phyloP scores from a whole-genome alignment of 768 basidiomycete species.

The Peribolospora baueri region DNA sequence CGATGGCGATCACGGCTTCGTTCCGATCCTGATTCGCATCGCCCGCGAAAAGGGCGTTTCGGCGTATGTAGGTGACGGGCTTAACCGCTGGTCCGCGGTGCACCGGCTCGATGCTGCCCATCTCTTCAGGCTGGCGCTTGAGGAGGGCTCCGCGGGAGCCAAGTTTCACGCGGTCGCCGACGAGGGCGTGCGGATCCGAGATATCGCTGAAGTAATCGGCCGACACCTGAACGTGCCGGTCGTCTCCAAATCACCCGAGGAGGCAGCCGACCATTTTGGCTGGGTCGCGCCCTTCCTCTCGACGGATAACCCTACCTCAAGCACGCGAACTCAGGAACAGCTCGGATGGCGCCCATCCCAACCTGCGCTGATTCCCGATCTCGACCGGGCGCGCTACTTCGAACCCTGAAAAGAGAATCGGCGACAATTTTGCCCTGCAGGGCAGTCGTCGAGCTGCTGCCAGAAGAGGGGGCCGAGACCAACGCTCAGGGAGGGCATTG shows the following conservation, averaged over 20 bases:
- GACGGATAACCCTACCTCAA: not conserved
- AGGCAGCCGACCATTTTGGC: conserved; percentile 4
- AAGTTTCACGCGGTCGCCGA: conserved; percentile 8
- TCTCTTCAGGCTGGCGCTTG: conserved; percentile 12
- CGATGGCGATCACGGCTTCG: not conserved
- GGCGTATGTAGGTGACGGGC: not conserved
- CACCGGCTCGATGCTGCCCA: conserved; percentile 13
- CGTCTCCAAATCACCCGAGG: conserved; percentile 3
- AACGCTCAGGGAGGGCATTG: no score
- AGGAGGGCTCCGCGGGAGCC: conserved; percentile 4
- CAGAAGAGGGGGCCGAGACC: no score
- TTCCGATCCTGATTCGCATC: not conserved
- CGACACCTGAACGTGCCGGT: conserved; percentile 4
- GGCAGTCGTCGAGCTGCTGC: no score
- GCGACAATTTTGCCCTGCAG: no score
- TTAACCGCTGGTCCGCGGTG: conserved; percentile 9
- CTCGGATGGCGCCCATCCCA: conserved; percentile 9
- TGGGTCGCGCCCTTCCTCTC: conserved; percentile 1
- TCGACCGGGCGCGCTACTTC: no score
- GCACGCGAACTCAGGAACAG: conserved; percentile 6
- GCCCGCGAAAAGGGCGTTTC: not conserved
- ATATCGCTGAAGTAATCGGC: conserved; percentile 7
- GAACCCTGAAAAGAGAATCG: no score
- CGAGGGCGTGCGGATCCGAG: conserved; percentile 1
- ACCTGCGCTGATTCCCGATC: not conserved